Conservation (phyloP, 257 asterid species). For the Salvia miltiorrhiza region DNA sequence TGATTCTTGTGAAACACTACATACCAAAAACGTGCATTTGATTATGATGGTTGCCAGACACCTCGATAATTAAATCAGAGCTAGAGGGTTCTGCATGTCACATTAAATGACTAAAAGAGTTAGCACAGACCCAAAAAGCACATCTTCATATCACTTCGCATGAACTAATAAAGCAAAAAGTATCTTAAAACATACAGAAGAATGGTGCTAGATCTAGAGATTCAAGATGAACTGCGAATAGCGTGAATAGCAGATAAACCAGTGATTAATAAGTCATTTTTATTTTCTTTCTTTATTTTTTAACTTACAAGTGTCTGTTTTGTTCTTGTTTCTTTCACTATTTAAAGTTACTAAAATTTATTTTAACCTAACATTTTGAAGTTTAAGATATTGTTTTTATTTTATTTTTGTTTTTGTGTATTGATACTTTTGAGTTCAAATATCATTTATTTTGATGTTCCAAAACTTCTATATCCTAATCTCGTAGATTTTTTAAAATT, state of each 20-base stretch:
- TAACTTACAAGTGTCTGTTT: neutral
- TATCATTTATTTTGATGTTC: neutral
- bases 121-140: neutral
- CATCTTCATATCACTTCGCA: neutral
- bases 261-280: neutral
- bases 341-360: neutral
- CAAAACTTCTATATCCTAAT: neutral
- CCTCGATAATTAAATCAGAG: neutral
- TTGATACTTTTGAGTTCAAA: neutral
- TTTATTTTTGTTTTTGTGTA: too few species aligned
- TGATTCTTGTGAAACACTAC: neutral
- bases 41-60: neutral
- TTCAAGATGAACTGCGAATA: neutral
- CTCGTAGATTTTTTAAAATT: neutral
- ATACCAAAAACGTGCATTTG: slow-evolving; percentile 1
- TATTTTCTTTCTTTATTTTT: neutral
- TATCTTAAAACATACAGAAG: neutral
- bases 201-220: neutral
- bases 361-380: neutral
- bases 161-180: neutral
- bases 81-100: neutral
- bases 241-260: neutral
- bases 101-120: slow-evolving; percentile 1
- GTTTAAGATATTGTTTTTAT: too few species aligned
- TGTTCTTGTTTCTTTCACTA: neutral